phyloP scores from a whole-genome alignment of 257 asterid genomes.

The Capsicum rhomboideum region DNA sequence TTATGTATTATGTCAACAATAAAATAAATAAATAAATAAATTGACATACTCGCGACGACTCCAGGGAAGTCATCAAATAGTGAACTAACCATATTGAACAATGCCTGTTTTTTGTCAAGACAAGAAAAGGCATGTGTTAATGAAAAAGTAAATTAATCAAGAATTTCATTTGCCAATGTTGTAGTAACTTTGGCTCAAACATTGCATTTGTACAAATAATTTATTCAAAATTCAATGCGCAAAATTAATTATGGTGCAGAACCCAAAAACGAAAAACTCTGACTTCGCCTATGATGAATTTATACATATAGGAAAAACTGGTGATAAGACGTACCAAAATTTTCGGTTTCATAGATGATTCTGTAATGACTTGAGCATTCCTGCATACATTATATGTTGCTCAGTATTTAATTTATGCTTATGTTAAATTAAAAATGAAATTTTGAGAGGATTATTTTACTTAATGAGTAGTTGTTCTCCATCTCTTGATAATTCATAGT shows the following conservation, averaged over 20 bases:
- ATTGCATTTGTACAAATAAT: background rate
- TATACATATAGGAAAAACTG: background rate
- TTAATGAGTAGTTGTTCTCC: conserved; percentile 46
- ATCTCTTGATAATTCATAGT: conserved; percentile 35
- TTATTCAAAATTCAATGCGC: background rate
- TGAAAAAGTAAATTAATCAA: background rate
- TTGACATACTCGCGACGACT: conserved; percentile 43
- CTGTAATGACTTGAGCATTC: conserved; percentile 48
- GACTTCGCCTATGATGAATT: too few relatives aligned
- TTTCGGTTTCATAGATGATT: conserved; percentile 69
- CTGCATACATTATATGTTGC: conserved; percentile 24
- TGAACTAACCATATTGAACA: conserved; percentile 41
- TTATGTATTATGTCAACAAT: background rate
- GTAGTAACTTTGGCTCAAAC: too few relatives aligned
- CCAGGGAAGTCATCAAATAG: conserved; percentile 55
- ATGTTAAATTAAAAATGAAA: background rate
- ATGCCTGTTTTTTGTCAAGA: conserved; percentile 20
- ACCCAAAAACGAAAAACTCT: too few relatives aligned
- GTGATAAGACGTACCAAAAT: conserved; percentile 37
- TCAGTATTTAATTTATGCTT: background rate
- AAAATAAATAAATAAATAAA: background rate
- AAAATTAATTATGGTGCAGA: background rate
- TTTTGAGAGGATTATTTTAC: conserved; percentile 17
- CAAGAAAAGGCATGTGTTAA: background rate
- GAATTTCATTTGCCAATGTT: background rate